Base-by-base conservation (phyloP, 2,329 filamentous ascomycete species). In the Leptographium lundbergii region DNA sequence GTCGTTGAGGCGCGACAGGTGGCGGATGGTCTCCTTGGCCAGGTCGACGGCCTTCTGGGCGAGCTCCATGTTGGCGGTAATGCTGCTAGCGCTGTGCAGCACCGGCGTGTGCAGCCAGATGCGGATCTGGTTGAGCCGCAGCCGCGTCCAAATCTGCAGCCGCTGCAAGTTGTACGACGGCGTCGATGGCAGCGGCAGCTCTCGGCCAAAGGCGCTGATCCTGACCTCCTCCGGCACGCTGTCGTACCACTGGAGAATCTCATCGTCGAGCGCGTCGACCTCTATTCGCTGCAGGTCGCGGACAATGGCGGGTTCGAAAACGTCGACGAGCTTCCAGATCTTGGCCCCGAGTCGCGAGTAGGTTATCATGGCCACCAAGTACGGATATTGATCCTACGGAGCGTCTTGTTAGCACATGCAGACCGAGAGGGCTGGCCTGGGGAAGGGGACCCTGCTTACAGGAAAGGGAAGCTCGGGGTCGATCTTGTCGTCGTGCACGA, bases 201-300 rank as follows among this genome's bases (percentile, higher is more conserved):
- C 75, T 58, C 73, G 69, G 76, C 52, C 68, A 81, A 76, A 88
- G 79, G 74, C 84, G 75, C 64, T 88, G 68, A 71, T 80, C 73
- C 68, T 75, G 59, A 83, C 74, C 57, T 80, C 77, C 17, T 77
- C 84, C 63, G 69, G 92, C 71, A 95, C 81, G 17, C 80, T 79
- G 19, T 87, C 85, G 66, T 95, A 92, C 92, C 92, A 97, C 64
- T 89, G 83, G 5, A 94, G 75, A 54, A 96, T 86, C 66, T 95
- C 88, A 61, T 85, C 86, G 67, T 96, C 91, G 7, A 96, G 77
- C 55, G 84, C 85, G 32, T 87, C 86, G 60, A 96, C 88, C 62
- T 92, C 87, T 61, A 88, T 84, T 36, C 82, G 81, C 62, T 84
- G 84, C 57, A 88, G 76, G 47, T 87, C 84, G 42, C 80, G 78